phyloP scores from a whole-genome alignment of 108 stramenopile genomes.

The Pseudonitzschia pungens region DNA sequence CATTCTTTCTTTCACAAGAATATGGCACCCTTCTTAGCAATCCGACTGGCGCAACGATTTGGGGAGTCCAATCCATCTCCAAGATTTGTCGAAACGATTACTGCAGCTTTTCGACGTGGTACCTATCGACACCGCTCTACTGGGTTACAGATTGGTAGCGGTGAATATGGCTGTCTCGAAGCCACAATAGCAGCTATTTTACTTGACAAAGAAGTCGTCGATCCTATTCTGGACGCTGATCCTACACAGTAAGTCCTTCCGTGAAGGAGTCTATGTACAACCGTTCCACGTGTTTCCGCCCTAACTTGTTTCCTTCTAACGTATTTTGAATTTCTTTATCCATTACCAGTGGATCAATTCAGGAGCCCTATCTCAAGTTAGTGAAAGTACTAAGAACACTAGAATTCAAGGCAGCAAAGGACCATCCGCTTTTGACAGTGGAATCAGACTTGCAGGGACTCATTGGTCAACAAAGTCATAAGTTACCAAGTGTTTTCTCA shows the following conservation, averaged over 20 bases:
- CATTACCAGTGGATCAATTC: conserved; percentile 45
- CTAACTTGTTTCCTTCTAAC: conserved; percentile 15
- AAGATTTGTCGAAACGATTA: conserved; percentile 38
- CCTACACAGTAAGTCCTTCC: conserved; percentile 31
- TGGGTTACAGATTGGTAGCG: conserved; percentile 37
- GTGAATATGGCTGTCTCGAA: conserved; percentile 61
- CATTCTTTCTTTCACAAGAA: conserved; percentile 59
- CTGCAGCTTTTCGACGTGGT: not conserved
- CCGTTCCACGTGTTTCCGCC: not conserved
- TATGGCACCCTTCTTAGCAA: conserved; percentile 59
- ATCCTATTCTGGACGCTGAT: conserved; percentile 54
- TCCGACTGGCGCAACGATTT: conserved; percentile 58
- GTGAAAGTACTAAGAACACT: conserved; percentile 53
- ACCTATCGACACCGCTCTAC: conserved; percentile 10
- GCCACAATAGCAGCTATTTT: conserved; percentile 64
- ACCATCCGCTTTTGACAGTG: conserved; percentile 19
- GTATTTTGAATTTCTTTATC: not conserved
- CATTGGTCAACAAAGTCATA: conserved; percentile 50
- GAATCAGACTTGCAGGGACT: conserved; percentile 17
- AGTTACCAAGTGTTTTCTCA: conserved; percentile 55
- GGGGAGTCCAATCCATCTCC: conserved; percentile 68
- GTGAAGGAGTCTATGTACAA: too few species aligned
- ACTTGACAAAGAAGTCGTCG: conserved; percentile 55
- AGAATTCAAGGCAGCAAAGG: conserved; percentile 37
- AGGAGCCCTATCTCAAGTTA: conserved; percentile 64